phyloP scores from a whole-genome alignment of 345 rosid species.

The Microcos paniculata region DNA sequence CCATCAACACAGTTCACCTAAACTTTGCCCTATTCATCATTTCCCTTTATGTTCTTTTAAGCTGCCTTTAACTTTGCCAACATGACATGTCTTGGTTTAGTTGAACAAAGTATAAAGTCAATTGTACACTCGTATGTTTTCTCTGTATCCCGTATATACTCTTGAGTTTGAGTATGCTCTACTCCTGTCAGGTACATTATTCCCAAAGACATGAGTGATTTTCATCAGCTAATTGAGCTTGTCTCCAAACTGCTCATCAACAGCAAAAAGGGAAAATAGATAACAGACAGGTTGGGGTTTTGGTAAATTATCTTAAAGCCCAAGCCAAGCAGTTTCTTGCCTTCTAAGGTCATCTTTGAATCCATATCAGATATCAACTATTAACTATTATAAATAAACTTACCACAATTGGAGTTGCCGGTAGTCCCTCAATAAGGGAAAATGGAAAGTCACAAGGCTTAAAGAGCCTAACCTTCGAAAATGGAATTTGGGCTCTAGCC shows the following conservation, averaged over 20 bases:
- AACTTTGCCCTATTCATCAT: slow-evolving; percentile 5
- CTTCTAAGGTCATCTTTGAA: slow-evolving; percentile 29
- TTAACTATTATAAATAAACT: too few species aligned
- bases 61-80: background rate
- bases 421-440: background rate
- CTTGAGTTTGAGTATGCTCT: too few species aligned
- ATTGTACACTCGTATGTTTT: background rate
- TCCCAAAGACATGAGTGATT: background rate
- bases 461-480: slow-evolving; percentile 1
- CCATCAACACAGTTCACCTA: slow-evolving; percentile 1
- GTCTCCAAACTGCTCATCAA: background rate
- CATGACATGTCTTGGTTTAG: background rate
- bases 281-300: background rate
- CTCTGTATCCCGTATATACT: too few species aligned
- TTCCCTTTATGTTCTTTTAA: background rate
- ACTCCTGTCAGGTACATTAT: too few species aligned
- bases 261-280: background rate
- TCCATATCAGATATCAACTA: background rate
- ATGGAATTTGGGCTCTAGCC: background rate
- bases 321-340: slow-evolving; percentile 24
- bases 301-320: background rate
- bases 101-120: background rate
- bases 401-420: background rate
- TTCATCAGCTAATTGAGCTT: background rate
- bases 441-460: background rate